Evolutionary conservation across 2,329 filamentous ascomycete genomes (phyloP).

Genomic region (Coniella vitis): DNA sequence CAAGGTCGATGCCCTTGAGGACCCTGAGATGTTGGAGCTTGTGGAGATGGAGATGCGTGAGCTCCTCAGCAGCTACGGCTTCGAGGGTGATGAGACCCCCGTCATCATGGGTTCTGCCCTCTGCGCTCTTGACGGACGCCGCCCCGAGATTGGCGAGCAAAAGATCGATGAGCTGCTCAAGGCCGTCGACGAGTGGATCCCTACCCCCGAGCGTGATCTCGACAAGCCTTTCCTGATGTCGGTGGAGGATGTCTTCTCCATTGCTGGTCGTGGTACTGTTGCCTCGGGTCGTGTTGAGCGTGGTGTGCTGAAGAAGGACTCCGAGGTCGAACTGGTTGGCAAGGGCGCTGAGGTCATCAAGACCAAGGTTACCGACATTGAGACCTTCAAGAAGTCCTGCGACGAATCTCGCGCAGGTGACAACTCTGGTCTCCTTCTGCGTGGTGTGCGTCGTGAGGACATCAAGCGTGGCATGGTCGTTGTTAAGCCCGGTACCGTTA

Average conservation of each 20-base stretch:
- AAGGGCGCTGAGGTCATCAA: slow-evolving; percentile 78
- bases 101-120: slow-evolving; percentile 96
- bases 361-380: slow-evolving; percentile 99
- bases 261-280: slow-evolving; percentile 90
- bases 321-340: slow-evolving; percentile 90
- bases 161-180: slow-evolving; percentile 90
- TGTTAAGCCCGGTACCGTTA: slow-evolving; percentile 72
- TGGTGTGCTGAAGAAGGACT: slow-evolving; percentile 86
- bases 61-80: slow-evolving; percentile 84
- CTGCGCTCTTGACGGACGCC: slow-evolving; percentile 81
- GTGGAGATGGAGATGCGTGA: slow-evolving; percentile 99
- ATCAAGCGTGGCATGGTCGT: slow-evolving; percentile 93
- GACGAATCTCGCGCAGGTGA: slow-evolving; percentile 94
- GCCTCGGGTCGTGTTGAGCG: slow-evolving; percentile 96
- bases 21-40: slow-evolving; percentile 99
- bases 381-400: slow-evolving; percentile 99
- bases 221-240: slow-evolving; percentile 99
- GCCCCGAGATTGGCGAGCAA: slow-evolving; percentile 75
- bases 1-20: slow-evolving; percentile 96
- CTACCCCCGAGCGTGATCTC: slow-evolving; percentile 84
- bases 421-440: slow-evolving; percentile 94
- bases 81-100: slow-evolving; percentile 96
- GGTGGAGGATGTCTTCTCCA: slow-evolving; percentile 88
- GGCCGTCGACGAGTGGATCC: slow-evolving; percentile 93
- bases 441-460: slow-evolving; percentile 94